A percentile compares a stretch with the other conserved stretches of the same genome.
Conservation (phyloP, 495 filamentous ascomycete species). For the Aspergillus ostianus region DNA sequence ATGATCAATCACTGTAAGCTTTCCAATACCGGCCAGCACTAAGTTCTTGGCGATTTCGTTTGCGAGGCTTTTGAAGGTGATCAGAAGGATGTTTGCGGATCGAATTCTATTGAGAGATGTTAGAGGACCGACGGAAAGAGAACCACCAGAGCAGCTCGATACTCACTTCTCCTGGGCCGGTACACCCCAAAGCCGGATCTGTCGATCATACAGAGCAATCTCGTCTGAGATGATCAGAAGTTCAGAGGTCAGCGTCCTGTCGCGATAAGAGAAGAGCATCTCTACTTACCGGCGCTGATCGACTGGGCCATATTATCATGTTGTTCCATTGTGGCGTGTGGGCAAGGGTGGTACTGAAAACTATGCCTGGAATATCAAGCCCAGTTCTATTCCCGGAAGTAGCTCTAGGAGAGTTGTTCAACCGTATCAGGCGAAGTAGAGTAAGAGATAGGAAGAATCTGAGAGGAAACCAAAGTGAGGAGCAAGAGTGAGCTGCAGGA, state of each 20-base stretch:
- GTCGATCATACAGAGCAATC: constrained; percentile 95
- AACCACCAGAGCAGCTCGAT: neutral
- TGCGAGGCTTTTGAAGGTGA: constrained; percentile 84
- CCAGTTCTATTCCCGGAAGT: too few species aligned
- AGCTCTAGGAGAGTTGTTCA: too few species aligned
- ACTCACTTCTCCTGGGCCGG: constrained; percentile 79
- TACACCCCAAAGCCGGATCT: constrained; percentile 98
- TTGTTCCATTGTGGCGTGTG: constrained; percentile 30
- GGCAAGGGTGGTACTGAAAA: too few species aligned
- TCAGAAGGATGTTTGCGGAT: constrained; percentile 84
- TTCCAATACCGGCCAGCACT: constrained; percentile 91
- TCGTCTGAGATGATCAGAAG: constrained; percentile 60
- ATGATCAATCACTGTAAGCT: constrained; percentile 85
- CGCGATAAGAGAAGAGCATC: neutral
- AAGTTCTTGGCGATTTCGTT: constrained; percentile 97
- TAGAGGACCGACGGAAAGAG: constrained; percentile 5
- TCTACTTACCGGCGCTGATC: constrained; percentile 52
- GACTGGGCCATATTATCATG: constrained; percentile 29
- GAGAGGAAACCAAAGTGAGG: too few species aligned
- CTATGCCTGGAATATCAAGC: too few species aligned
- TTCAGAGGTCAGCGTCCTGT: constrained; percentile 6
- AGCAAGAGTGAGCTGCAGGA: too few species aligned
- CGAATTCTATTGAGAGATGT: constrained; percentile 60
- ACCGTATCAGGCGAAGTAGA: too few species aligned
- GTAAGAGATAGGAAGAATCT: neutral